A percentile compares a stretch with the other conserved stretches of the same genome.
phyloP scores from a whole-genome alignment of 2,329 filamentous ascomycete genomes.

The Aspergillus awamori region DNA sequence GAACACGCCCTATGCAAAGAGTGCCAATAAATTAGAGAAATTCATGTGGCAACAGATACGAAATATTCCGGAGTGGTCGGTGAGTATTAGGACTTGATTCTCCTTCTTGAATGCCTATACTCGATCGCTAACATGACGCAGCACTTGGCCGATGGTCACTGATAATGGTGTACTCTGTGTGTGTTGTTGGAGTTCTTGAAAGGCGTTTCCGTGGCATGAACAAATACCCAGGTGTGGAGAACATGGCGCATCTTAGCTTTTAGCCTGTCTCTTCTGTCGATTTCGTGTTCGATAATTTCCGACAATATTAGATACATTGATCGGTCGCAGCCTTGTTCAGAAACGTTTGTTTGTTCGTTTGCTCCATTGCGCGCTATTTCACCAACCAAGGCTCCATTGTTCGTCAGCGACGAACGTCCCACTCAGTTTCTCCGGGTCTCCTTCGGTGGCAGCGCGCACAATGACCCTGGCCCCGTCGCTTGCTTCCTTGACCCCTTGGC shows the following conservation, averaged over 20 bases:
- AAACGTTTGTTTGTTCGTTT: background rate
- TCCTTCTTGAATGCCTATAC: background rate
- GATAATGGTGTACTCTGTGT: slow-evolving; percentile 11
- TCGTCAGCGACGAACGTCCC: background rate
- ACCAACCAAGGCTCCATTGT: background rate
- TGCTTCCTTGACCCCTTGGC: slow-evolving; percentile 4
- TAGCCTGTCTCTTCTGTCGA: slow-evolving; percentile 8
- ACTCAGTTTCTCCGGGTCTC: background rate
- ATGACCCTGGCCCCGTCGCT: background rate
- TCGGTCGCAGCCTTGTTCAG: background rate
- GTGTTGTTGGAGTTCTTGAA: slow-evolving; percentile 13
- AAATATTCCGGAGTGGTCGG: slow-evolving; percentile 89
- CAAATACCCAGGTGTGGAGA: slow-evolving; percentile 21
- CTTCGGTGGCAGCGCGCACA: background rate
- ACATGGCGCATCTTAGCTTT: slow-evolving; percentile 15
- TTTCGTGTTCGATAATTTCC: background rate
- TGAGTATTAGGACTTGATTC: slow-evolving; percentile 34
- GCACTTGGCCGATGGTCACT: slow-evolving; percentile 46
- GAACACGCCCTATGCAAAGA: slow-evolving; percentile 91
- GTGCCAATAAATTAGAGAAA: slow-evolving; percentile 88
- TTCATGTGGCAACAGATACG: slow-evolving; percentile 95
- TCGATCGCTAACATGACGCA: slow-evolving; percentile 20
- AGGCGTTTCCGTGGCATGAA: slow-evolving; percentile 18
- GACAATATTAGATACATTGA: background rate
- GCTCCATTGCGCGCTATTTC: background rate